A percentile compares a stretch with the other conserved stretches of the same genome.
Evolutionary conservation across 2,329 filamentous ascomycete species (phyloP).

Genomic region (Fusarium brevicatenulatum): DNA sequence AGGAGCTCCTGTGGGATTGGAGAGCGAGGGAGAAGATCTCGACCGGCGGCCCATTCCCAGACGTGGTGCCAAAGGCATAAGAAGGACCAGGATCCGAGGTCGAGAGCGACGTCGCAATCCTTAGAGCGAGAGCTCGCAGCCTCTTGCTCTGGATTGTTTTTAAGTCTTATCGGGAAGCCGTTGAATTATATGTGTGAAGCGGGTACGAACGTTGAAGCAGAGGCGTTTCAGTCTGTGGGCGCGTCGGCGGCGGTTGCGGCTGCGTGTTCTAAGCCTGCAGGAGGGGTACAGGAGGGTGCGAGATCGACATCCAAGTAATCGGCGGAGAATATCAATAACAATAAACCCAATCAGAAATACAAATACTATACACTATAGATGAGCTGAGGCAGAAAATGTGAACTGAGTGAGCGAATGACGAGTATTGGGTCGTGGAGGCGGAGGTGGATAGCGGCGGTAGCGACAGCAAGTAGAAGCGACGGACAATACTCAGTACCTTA

Average conservation of each 20-base stretch:
- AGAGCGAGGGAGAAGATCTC: constrained; percentile 47
- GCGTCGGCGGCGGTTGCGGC: constrained; percentile 25
- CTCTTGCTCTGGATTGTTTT: constrained; percentile 3
- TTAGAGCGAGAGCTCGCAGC: constrained; percentile 28
- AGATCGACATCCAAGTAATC: constrained; percentile 23
- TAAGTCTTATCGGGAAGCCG: constrained; percentile 19
- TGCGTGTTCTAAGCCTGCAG: constrained; percentile 27
- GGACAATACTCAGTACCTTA: constrained; percentile 9
- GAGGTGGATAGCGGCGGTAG: constrained; percentile 21
- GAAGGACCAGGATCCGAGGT: constrained; percentile 37
- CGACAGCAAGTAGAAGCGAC: constrained; percentile 8
- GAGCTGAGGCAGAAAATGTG: constrained; percentile 19
- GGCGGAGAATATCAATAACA: neutral
- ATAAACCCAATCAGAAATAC: constrained; percentile 5
- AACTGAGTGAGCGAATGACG: constrained; percentile 26
- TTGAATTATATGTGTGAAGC: constrained; percentile 28
- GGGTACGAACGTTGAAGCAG: constrained; percentile 21
- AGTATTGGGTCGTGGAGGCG: constrained; percentile 30
- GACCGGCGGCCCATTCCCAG: constrained; percentile 45
- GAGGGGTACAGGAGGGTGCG: constrained; percentile 21
- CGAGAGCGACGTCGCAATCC: constrained; percentile 36
- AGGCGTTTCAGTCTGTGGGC: constrained; percentile 24
- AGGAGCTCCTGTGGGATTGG: constrained; percentile 55
- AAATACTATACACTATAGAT: constrained; percentile 11
- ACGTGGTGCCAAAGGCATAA: constrained; percentile 44